Base-by-base conservation (phyloP, 2,329 filamentous ascomycete genomes). In the Leptosphaerulina australis region DNA sequence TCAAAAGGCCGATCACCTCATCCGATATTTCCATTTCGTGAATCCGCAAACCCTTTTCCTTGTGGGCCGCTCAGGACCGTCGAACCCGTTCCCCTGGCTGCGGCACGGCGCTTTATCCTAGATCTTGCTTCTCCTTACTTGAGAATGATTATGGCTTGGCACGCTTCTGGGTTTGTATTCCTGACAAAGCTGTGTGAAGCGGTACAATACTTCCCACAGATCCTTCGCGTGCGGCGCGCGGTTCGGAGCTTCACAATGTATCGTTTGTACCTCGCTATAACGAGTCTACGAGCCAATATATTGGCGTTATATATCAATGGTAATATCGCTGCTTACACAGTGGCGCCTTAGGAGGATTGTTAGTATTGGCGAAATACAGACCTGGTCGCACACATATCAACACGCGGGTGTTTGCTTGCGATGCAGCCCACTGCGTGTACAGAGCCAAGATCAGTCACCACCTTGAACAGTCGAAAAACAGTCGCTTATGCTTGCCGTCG, bases 31-130 rank as follows among this genome's bases (percentile, higher is more conserved):
- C 48, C 36, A 51, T 37, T n/a, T 37, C 26, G 36, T 41, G 14
- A 21, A 36, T 14, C 31, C 41, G 31, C 26, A 26, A 43, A 36
- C 9, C 10, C 29, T 37, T 17, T 15, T 17, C 24, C 26, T 25
- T 31, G 26, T 36, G 41, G 41, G 36, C 30, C 41, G 30, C 8
- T 11, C 26, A 30, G 29, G 29, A 30, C 41, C 41, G 35, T 51
- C 41, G 36, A 38, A 46, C 25, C 48, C 48, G 41, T 40, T 51
- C 37, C 36, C 41, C 41, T 51, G 48, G 41, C 36, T 15, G 25
- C 31, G 41, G 41, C 41, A 46, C 41, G 48, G 48, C 24, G 46
- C 10, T 39, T 40, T 50, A 21, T 50, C 39, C 47, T 29, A 36
- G 35, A 41, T 40, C 20, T 37, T 41, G 35, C 36, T 51, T 51